Conservation (phyloP, 805 yeast genomes). For the Suhomyces sp. region DNA sequence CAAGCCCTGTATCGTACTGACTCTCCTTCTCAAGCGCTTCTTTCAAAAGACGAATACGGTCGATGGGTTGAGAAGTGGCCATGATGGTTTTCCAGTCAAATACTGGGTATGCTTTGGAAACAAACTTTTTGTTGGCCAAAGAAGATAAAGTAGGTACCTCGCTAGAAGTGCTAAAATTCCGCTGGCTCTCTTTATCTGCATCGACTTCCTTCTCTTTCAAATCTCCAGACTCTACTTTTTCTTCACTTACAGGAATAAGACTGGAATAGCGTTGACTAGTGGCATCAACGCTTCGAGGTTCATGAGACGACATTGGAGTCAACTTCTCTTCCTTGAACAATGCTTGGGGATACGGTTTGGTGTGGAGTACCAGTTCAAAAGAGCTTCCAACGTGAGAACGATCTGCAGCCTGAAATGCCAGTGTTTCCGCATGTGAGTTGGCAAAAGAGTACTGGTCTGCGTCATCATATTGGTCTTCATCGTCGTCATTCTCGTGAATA, state of each 20-base stretch:
- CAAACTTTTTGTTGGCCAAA: constrained; percentile 2
- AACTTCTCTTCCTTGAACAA: constrained; percentile 25
- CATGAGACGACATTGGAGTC: constrained; percentile 19
- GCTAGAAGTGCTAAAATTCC: background rate
- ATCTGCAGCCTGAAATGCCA: background rate
- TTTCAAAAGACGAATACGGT: constrained; percentile 40
- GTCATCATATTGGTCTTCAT: constrained; percentile 4
- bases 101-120: constrained; percentile 25
- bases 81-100: constrained; percentile 43
- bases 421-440: background rate
- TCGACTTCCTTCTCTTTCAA: background rate
- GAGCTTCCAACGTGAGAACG: background rate
- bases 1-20: constrained; percentile 55
- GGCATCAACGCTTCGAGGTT: constrained; percentile 1
- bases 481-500: constrained; percentile 26
- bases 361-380: constrained; percentile 24
- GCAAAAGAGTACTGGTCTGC: constrained; percentile 1
- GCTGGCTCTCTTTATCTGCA: background rate
- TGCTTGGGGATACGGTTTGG: constrained; percentile 16
- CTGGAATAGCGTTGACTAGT: constrained; percentile 23
- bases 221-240: background rate
- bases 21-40: constrained; percentile 43
- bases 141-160: constrained; percentile 1
- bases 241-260: constrained; percentile 13
- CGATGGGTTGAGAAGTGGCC: constrained; percentile 38